Conservation (phyloP, 75 land plant species). For the Isoetes taiwanensis region DNA sequence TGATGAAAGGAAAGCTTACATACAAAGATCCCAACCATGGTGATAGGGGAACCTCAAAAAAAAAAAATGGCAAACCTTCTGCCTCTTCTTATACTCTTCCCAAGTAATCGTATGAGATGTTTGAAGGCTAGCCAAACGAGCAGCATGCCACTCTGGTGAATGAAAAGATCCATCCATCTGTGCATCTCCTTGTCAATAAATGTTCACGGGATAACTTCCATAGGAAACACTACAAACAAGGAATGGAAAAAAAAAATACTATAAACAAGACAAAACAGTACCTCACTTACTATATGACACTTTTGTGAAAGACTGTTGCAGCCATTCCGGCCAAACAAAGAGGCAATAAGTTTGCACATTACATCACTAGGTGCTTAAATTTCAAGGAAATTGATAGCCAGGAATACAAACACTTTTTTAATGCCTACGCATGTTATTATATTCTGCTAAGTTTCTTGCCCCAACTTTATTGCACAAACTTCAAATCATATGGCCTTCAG, state of each 20-base stretch:
- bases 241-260: not conserved
- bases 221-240: not conserved
- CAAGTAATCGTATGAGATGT: constrained; percentile 96
- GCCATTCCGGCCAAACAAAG: no score
- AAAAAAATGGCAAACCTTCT: constrained; percentile 45
- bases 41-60: not conserved
- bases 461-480: no score
- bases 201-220: constrained; percentile 17
- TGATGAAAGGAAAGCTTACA: not conserved
- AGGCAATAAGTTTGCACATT: no score
- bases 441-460: no score
- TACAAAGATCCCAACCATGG: not conserved
- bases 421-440: no score
- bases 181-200: constrained; percentile 72
- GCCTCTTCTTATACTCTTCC: constrained; percentile 90
- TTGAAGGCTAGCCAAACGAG: constrained; percentile 96
- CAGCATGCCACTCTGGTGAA: constrained; percentile 99
- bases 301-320: no score
- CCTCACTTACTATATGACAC: not conserved
- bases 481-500: no score
- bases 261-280: no score
- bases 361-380: no score
- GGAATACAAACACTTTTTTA: no score
- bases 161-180: constrained; percentile 99
- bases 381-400: no score